phyloP scores from a whole-genome alignment of 305 asterid genomes.

The Solanum hybrid region DNA sequence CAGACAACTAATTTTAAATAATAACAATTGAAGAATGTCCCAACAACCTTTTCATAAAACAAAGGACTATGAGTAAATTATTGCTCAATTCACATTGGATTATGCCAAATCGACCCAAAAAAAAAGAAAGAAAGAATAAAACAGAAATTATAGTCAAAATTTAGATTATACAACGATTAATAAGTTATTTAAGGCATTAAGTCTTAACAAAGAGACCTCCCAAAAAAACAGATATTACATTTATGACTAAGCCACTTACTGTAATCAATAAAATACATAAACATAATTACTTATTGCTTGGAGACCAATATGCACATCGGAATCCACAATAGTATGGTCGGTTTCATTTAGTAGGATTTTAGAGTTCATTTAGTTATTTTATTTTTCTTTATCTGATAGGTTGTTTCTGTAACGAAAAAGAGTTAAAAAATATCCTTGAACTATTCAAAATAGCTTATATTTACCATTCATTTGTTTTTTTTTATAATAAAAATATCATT shows the following conservation, averaged over 20 bases:
- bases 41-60: not conserved
- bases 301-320: not conserved
- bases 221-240: too few species aligned
- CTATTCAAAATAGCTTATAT: not conserved
- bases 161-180: not conserved
- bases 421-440: too few species aligned
- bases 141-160: not conserved
- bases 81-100: not conserved
- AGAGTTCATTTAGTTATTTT: not conserved
- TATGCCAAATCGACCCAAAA: not conserved
- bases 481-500: too few species aligned
- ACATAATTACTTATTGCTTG: not conserved
- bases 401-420: too few species aligned
- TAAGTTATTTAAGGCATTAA: not conserved
- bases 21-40: not conserved
- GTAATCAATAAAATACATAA: too few species aligned
- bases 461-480: too few species aligned
- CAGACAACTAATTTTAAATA: too few species aligned
- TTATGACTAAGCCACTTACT: too few species aligned
- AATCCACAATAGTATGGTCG: not conserved
- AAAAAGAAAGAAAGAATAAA: too few species aligned
- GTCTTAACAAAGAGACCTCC: not conserved
- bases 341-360: not conserved
- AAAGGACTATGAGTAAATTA: not conserved
- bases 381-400: not conserved